Base-by-base conservation (phyloP, 2,329 filamentous ascomycete genomes). In the Epichloe coenophiala region DNA sequence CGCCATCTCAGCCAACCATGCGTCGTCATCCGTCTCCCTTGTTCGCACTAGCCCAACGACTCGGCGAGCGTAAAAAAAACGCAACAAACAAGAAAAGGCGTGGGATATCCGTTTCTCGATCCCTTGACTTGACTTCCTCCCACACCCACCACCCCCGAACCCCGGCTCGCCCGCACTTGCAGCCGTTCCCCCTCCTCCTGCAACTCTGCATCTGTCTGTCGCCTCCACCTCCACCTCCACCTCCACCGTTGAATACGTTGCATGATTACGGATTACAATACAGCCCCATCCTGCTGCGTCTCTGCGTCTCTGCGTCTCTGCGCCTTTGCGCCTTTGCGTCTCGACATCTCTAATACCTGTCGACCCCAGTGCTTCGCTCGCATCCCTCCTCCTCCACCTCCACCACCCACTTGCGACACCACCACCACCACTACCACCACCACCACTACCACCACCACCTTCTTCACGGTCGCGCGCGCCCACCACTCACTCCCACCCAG, bases 1-100 rank as follows among this genome's bases (percentile, higher is more conserved):
- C 59, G 61, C 58, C 61, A 61, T 63, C 53, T 55, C 56, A 58
- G 56, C 63, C 63, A 64, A 64, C 63, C 63, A 62, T 58, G 53
- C 56, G 54, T 59, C 63, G 62, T 63, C 61, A 65, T 63, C 61
- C 57, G 58, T 50, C 53, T 48, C 51, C 49, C 53, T 52, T 51
- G 48, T 45, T 45, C 48, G 51, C 27, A 31, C 27, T 31, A 31
- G 27, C 27, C 23, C 2, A 1, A 27, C 23, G 37, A 40, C 17
- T n/a, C 38, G 5, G 38, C 38, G 17, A 17, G 9, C 5, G 38
- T n/a, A 40, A 15, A 23, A 23, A 19, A n/a, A 13, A 21, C 23
- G 46, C 46, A 47, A 45, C 35, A 33, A 21, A 27, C 36, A 40
- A 33, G 41, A 33, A 50, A 45, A 45, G 35, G 36, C 48, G 35